phyloP scores from a whole-genome alignment of 345 rosid species.

The Populus alba region DNA sequence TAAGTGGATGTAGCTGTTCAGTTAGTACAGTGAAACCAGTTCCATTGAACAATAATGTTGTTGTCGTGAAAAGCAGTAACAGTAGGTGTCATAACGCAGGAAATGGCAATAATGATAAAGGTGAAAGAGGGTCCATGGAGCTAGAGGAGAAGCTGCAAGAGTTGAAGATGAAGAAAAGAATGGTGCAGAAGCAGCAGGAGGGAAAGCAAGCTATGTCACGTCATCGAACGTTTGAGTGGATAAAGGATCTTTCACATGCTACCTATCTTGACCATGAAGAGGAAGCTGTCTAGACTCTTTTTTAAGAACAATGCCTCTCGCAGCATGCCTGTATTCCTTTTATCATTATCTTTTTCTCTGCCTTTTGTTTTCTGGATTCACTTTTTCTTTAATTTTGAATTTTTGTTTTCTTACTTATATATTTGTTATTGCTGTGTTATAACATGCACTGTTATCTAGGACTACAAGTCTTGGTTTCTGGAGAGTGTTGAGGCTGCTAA shows the following conservation, averaged over 20 bases:
- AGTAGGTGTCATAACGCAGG: not conserved
- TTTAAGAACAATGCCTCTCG: conserved; percentile 7
- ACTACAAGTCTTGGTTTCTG: not conserved
- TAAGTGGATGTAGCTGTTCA: conserved; percentile 44
- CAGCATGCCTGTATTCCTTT: conserved; percentile 26
- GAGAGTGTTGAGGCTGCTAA: not conserved
- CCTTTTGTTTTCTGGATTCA: not conserved
- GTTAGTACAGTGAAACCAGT: conserved; percentile 49
- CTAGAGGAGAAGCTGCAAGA: conserved; percentile 28
- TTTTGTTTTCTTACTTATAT: not conserved
- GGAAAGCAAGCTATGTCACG: conserved; percentile 61
- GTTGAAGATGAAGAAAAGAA: conserved; percentile 39
- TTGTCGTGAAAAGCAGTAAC: conserved; percentile 18
- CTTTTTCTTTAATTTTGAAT: conserved; percentile 10
- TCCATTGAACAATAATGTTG: conserved; percentile 22
- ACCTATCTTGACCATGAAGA: conserved; percentile 35
- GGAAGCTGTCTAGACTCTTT: conserved; percentile 4
- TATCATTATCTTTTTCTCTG: conserved; percentile 22
- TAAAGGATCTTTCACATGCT: conserved; percentile 71
- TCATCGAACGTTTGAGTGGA: conserved; percentile 82
- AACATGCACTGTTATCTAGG: conserved; percentile 13
- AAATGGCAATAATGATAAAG: not conserved
- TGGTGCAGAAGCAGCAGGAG: conserved; percentile 33
- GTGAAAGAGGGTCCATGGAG: not conserved
- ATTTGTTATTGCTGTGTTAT: not conserved